Conservation (phyloP, 805 yeast genomes). For the Candida ficus region DNA sequence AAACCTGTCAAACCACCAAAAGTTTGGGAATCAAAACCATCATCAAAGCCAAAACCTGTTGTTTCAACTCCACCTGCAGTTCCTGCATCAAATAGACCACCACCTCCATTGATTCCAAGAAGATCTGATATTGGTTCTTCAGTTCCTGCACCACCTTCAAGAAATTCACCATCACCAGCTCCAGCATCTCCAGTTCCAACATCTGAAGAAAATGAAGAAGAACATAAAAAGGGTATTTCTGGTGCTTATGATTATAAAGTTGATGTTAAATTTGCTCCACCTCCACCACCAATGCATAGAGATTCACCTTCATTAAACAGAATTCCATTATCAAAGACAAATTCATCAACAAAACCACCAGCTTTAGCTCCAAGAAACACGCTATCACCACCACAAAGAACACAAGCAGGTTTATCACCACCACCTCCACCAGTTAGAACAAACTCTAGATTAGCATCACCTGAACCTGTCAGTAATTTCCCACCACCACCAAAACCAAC, state of each 20-base stretch:
- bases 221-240: conserved; percentile 25
- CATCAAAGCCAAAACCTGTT: too few relatives aligned
- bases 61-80: too few relatives aligned
- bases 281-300: conserved; percentile 30
- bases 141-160: not conserved
- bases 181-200: conserved; percentile 4
- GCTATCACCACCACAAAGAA: conserved; percentile 3
- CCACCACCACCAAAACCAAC: conserved; percentile 13
- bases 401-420: not conserved
- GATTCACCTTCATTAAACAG: conserved; percentile 1
- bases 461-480: not conserved
- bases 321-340: not conserved
- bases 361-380: not conserved
- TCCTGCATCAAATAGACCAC: too few relatives aligned
- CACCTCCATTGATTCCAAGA: not conserved
- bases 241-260: conserved; percentile 32
- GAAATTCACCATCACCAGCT: not conserved
- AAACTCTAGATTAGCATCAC: not conserved
- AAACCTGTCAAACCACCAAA: too few relatives aligned
- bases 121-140: not conserved
- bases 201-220: conserved; percentile 10
- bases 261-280: conserved; percentile 28
- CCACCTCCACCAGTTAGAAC: not conserved
- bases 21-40: too few relatives aligned
- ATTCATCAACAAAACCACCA: not conserved